Evolutionary conservation across 2,329 filamentous ascomycete species (phyloP).

Genomic region (Colletotrichum melonis): DNA sequence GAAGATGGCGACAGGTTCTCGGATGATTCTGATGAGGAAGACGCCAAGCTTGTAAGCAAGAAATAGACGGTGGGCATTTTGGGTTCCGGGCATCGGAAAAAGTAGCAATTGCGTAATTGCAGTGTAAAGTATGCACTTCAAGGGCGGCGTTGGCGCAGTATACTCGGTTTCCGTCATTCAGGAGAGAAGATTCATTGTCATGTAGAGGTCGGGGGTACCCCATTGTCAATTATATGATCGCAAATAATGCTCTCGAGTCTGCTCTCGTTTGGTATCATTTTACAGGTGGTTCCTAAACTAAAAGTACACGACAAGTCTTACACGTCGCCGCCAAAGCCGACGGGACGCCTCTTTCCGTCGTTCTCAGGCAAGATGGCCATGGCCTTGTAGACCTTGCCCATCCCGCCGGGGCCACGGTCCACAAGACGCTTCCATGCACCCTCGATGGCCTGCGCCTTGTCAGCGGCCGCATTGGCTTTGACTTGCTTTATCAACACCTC

Average conservation of each 20-base stretch:
- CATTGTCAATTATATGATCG: not conserved
- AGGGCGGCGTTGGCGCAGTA: slow-evolving; percentile 19
- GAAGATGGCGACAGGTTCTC: slow-evolving; percentile 87
- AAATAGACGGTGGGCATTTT: slow-evolving; percentile 45
- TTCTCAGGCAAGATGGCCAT: slow-evolving; percentile 91
- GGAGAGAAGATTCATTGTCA: not conserved
- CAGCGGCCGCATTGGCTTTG: slow-evolving; percentile 61
- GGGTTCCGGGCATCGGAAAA: slow-evolving; percentile 1
- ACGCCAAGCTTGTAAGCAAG: slow-evolving; percentile 65
- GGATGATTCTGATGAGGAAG: slow-evolving; percentile 75
- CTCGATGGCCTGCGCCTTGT: slow-evolving; percentile 70
- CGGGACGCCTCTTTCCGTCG: slow-evolving; percentile 77
- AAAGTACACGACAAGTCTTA: slow-evolving; percentile 3
- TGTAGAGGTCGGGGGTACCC: slow-evolving; percentile 15
- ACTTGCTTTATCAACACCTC: slow-evolving; percentile 69
- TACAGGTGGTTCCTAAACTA: not conserved
- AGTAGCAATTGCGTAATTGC: slow-evolving; percentile 28
- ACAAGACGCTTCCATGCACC: slow-evolving; percentile 84
- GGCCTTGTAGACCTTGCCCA: slow-evolving; percentile 96
- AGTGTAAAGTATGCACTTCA: slow-evolving; percentile 26
- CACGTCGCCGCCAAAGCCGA: slow-evolving; percentile 88
- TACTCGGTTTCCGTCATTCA: slow-evolving; percentile 1
- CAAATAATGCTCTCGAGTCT: not conserved
- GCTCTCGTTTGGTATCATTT: not conserved
- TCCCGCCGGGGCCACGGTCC: slow-evolving; percentile 84